Conservation (phyloP, 2,329 filamentous ascomycete genomes). For the Raffaelea arxii region DNA sequence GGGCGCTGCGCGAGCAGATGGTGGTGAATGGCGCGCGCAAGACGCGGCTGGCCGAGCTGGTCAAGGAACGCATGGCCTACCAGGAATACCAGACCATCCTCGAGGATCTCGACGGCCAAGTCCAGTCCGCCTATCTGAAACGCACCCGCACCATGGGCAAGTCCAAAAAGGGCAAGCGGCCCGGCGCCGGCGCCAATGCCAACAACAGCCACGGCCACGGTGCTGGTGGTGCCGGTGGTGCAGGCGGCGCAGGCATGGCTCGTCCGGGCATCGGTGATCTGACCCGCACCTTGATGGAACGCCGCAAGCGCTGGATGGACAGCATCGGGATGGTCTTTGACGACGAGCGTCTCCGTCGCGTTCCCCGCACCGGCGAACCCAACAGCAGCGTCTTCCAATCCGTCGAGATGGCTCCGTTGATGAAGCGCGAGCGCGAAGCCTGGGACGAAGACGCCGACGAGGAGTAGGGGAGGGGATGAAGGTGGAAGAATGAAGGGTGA, state of each 20-base stretch:
- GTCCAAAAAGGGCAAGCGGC: constrained; percentile 65
- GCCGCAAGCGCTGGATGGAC: constrained; percentile 79
- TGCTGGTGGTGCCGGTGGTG: constrained; percentile 28
- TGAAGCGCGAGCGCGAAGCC: constrained; percentile 67
- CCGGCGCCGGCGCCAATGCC: constrained; percentile 43
- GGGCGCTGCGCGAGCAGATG: constrained; percentile 71
- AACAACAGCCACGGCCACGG: constrained; percentile 34
- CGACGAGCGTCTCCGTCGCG: constrained; percentile 62
- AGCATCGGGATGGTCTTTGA: constrained; percentile 87
- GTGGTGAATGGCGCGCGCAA: constrained; percentile 88
- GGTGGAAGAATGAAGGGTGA: not conserved
- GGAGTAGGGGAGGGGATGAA: constrained; percentile 17
- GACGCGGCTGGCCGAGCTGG: constrained; percentile 72
- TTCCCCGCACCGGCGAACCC: constrained; percentile 58
- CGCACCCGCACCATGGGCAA: constrained; percentile 90
- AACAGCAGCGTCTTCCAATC: constrained; percentile 64
- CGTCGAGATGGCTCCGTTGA: constrained; percentile 59
- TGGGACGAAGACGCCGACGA: constrained; percentile 77
- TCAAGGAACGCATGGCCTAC: constrained; percentile 86
- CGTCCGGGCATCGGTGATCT: constrained; percentile 82
- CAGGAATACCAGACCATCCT: constrained; percentile 96
- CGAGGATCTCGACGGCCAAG: constrained; percentile 90
- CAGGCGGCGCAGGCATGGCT: constrained; percentile 46
- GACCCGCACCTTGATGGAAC: constrained; percentile 86
- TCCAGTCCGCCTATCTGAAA: constrained; percentile 92